phyloP scores from a whole-genome alignment of 2,329 filamentous ascomycete genomes.

The Pseudogymnoascus sp. region DNA sequence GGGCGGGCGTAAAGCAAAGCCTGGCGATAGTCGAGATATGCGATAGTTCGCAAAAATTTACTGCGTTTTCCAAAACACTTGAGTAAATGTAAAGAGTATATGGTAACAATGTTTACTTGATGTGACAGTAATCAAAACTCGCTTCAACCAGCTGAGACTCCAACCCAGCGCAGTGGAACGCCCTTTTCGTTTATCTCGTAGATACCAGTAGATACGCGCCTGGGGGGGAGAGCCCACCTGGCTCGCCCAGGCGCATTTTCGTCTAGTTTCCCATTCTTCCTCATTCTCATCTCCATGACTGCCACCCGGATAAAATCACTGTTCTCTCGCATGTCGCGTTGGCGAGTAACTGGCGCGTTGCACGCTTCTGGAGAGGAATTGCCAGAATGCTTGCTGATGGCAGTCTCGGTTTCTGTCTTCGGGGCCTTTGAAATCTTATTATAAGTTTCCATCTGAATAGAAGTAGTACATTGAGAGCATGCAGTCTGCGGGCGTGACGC shows the following conservation, averaged over 20 bases:
- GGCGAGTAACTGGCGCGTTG: slow-evolving; percentile 40
- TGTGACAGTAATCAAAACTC: neutral
- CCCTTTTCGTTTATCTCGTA: slow-evolving; percentile 51
- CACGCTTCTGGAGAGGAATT: slow-evolving; percentile 23
- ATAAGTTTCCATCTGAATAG: slow-evolving; percentile 66
- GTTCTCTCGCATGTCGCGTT: slow-evolving; percentile 61
- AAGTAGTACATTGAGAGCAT: slow-evolving; percentile 47
- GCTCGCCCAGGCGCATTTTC: slow-evolving; percentile 57
- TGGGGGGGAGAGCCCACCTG: slow-evolving; percentile 59
- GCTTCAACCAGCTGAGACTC: slow-evolving; percentile 24
- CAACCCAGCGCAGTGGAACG: slow-evolving; percentile 51
- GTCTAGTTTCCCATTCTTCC: slow-evolving; percentile 55
- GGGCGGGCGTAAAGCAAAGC: neutral
- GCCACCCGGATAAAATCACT: slow-evolving; percentile 62
- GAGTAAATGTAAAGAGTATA: neutral
- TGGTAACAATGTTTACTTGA: neutral
- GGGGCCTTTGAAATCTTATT: slow-evolving; percentile 35
- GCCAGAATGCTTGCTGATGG: slow-evolving; percentile 24
- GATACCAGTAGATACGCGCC: slow-evolving; percentile 43
- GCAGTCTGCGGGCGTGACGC: slow-evolving; percentile 28
- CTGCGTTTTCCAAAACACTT: neutral
- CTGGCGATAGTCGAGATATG: neutral
- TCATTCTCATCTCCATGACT: slow-evolving; percentile 66
- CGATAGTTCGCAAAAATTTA: neutral
- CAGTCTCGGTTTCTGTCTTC: slow-evolving; percentile 31